These are phyloP conservation scores for Sclerotinia nivalis DNA, from an alignment of 2,329 filamentous ascomycete genomes.

Conservation along the genomic window DNA sequence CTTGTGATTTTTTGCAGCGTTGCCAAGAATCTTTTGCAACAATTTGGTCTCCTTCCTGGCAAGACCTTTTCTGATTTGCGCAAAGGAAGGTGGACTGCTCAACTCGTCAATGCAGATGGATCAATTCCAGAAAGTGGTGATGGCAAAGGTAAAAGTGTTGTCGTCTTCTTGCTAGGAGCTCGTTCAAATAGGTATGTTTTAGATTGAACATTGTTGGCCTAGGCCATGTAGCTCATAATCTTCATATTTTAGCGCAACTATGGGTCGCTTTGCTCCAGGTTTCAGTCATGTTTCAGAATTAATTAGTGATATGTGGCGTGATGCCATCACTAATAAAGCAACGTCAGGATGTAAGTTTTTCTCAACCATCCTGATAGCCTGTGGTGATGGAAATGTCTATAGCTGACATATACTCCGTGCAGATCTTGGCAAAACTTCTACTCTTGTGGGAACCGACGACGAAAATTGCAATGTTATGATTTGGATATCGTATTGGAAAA, in stretches of 20 bases:
- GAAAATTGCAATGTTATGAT: neutral
- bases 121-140: too few species aligned
- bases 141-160: too few species aligned
- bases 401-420: neutral
- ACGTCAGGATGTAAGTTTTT: neutral
- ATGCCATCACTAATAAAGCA: neutral
- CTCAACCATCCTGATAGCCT: neutral
- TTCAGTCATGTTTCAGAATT: neutral
- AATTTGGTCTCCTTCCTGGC: too few species aligned
- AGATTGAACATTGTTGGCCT: too few species aligned
- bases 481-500: constrained; percentile 5
- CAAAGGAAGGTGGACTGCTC: too few species aligned
- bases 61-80: too few species aligned
- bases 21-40: too few species aligned
- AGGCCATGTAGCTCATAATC: neutral
- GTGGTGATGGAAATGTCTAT: neutral
- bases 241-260: neutral
- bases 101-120: too few species aligned
- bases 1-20: too few species aligned
- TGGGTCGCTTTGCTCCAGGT: neutral
- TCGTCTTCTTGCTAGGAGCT: too few species aligned
- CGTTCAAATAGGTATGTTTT: too few species aligned
- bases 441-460: neutral
- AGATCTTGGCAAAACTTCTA: constrained; percentile 1
- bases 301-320: neutral